phyloP scores from a whole-genome alignment of 805 yeast species.

The Candida nonsorbophila region DNA sequence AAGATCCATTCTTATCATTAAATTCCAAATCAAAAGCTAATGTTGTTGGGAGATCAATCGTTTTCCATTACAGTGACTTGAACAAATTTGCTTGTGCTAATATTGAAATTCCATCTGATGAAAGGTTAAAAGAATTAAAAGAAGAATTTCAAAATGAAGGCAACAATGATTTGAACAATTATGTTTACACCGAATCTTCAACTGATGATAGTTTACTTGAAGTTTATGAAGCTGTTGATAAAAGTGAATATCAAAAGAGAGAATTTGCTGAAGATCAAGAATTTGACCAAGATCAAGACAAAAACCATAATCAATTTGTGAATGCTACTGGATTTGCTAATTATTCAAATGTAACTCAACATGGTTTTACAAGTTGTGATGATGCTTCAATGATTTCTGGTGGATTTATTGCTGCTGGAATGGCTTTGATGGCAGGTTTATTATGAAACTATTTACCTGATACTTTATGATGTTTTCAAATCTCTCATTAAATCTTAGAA shows the following conservation, averaged over 20 bases:
- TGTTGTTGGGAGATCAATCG: constrained; percentile 53
- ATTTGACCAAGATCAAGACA: neutral
- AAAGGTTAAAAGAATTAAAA: constrained; percentile 11
- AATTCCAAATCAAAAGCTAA: constrained; percentile 51
- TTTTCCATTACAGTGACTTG: constrained; percentile 50
- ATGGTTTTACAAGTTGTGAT: constrained; percentile 9
- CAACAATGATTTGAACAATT: constrained; percentile 7
- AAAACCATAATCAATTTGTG: neutral
- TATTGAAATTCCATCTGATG: constrained; percentile 30
- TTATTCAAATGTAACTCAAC: constrained; percentile 6
- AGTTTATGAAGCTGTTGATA: constrained; percentile 5
- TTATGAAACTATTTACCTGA: constrained; percentile 1
- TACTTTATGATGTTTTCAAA: constrained; percentile 5
- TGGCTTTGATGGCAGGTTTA: constrained; percentile 5
- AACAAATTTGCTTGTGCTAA: constrained; percentile 62
- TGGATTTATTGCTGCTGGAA: constrained; percentile 2
- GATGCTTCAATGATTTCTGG: too few relatives aligned
- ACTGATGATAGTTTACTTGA: too few relatives aligned
- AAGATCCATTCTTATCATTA: constrained; percentile 63
- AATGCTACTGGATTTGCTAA: constrained; percentile 2
- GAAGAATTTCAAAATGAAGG: constrained; percentile 11
- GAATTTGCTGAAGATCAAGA: constrained; percentile 1
- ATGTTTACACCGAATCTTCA: too few relatives aligned
- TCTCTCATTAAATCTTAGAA: constrained; percentile 8
- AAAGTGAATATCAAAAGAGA: neutral